Percentiles rank a stretch among this genome's conserved stretches.
phyloP scores from a whole-genome alignment of 1,284 basidiomycete genomes.

The Takashimella koratensis region DNA sequence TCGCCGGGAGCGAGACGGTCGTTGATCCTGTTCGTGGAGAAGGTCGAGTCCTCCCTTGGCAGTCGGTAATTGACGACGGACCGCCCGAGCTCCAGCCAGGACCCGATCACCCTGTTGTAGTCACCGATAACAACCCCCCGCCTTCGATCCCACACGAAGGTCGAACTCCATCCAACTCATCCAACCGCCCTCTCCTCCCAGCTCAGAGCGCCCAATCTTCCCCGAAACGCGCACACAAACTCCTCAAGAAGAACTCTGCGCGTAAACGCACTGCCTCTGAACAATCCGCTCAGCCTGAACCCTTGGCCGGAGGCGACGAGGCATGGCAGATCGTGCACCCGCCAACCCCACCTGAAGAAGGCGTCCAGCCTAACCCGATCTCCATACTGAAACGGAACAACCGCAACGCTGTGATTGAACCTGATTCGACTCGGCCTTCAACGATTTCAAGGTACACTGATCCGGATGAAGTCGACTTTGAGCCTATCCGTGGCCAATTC shows the following conservation, averaged over 20 bases:
- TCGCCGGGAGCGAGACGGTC: background rate
- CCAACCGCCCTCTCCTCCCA: background rate
- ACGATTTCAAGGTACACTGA: too few relatives aligned
- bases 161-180: background rate
- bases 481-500: too few relatives aligned
- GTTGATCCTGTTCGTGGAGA: background rate
- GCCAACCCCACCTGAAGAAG: background rate
- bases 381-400: background rate
- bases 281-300: background rate
- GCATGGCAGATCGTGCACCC: background rate
- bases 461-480: too few relatives aligned
- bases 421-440: too few relatives aligned
- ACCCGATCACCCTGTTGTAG: too few relatives aligned
- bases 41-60: background rate
- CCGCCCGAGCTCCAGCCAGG: background rate
- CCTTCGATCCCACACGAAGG: background rate
- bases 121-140: too few relatives aligned
- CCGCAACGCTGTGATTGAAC: background rate
- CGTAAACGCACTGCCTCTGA: background rate
- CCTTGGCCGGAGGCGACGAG: background rate
- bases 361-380: background rate
- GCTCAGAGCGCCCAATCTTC: background rate
- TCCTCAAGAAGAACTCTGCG: background rate
- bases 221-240: background rate
- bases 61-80: background rate